Conservation (phyloP, 2,329 filamentous ascomycete species). For the Cladophialophora immunda region DNA sequence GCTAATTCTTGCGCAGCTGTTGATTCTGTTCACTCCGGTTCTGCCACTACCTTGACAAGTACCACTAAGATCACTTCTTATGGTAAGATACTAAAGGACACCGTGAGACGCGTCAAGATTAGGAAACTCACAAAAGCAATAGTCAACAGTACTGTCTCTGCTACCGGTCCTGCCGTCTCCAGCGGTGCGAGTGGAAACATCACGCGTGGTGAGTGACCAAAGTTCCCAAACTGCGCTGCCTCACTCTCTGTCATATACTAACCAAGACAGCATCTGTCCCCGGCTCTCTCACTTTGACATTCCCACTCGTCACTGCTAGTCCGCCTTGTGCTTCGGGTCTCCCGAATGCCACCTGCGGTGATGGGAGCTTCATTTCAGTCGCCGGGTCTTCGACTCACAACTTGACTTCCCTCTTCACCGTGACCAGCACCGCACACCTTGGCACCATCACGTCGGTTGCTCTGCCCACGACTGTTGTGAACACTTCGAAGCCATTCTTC, state of each 20-base stretch:
- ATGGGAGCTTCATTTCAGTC: neutral
- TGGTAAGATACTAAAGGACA: constrained; percentile 9
- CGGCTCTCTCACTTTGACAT: constrained; percentile 7
- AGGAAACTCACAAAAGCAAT: constrained; percentile 12
- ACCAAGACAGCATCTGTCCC: constrained; percentile 8
- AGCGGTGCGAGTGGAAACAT: neutral
- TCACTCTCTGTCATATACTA: neutral
- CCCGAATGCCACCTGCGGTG: neutral
- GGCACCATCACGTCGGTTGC: neutral
- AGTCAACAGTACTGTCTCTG: constrained; percentile 11
- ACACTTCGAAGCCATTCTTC: neutral
- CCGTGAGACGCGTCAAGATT: neutral
- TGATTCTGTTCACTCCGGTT: neutral
- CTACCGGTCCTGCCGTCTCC: constrained; percentile 1
- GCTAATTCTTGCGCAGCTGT: constrained; percentile 11
- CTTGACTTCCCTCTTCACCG: constrained; percentile 6
- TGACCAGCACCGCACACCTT: constrained; percentile 1
- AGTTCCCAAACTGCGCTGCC: neutral
- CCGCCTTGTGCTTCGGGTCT: neutral
- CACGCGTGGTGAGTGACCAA: neutral
- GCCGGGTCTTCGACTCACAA: constrained; percentile 1
- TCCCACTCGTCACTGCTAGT: constrained; percentile 1
- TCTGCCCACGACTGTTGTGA: neutral
- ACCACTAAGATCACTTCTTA: constrained; percentile 4
- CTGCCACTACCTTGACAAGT: constrained; percentile 14